Base-by-base conservation (phyloP, 2,329 filamentous ascomycete species). In the Domatiomyces catenatus region DNA sequence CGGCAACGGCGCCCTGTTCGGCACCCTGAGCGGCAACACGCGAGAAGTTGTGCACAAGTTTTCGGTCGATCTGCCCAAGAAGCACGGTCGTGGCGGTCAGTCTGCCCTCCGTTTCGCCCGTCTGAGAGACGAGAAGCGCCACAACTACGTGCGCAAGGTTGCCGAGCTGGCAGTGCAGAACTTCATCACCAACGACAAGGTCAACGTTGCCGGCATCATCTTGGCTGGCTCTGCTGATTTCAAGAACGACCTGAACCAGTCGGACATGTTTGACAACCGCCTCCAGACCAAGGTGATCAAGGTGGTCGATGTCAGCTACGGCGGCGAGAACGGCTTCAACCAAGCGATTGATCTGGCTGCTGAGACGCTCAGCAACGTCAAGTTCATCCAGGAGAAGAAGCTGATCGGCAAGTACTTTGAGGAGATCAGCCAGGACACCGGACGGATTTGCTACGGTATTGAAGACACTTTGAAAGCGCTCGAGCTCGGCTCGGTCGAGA, bases 311-410 rank as follows among this genome's bases (percentile, higher is more conserved):
- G 93, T 98, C 44, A 96, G 90, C 12, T 98, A 98, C 64, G 92
- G 92, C 68, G 92, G 92, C 61, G 93, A 98, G 73, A 96, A 96
- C 75, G 92, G 92, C 46, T 98, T 98, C 79, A 98, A 98, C 75
- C 93, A 98, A 73, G 92, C 92, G 54, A 98, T 98, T 58, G 92
- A 98, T 66, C 71, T 98, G 62, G 84, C 92, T 22, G 80, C 88
- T 6, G 93, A 98, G 75, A 98, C 92, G 6, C 79, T 98, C 46
- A 86, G 89, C 70, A 98, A 96, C 66, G 92, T 98, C 78, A 98
- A 98, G 73, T 98, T 98, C 69, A 95, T 98, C 67, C 92, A 98
- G 71, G 92, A 98, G 78, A 98, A 98, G 84, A 98, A 95, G 75
- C 81, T 98, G 56, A 98, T 98, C 64, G 90, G 90, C 67, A 88